A percentile compares a stretch with the other conserved stretches of the same genome.
Evolutionary conservation across 148 eudicot species (phyloP).

Genomic region (Chenopodium album): DNA sequence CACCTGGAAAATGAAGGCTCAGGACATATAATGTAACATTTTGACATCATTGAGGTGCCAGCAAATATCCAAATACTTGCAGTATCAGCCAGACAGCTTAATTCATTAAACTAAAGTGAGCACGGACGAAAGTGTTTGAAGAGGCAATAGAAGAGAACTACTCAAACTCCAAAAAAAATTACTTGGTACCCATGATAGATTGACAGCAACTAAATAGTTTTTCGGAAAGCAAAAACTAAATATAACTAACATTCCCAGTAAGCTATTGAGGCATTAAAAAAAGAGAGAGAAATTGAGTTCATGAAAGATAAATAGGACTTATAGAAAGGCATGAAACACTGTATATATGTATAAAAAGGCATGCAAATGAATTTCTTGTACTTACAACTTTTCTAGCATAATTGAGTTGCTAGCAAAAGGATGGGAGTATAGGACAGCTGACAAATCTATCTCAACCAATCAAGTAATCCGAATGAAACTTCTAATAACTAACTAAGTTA

Average conservation of each 20-base stretch:
- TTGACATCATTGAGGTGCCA: not conserved
- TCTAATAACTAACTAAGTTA: not conserved
- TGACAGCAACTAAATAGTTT: too few species aligned
- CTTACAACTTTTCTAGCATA: not conserved
- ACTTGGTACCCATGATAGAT: not conserved
- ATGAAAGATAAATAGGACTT: not conserved
- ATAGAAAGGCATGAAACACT: not conserved
- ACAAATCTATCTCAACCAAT: not conserved
- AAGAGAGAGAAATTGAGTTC: not conserved
- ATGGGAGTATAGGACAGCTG: not conserved
- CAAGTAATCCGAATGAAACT: not conserved
- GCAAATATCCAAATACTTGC: not conserved
- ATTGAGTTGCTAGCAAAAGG: not conserved
- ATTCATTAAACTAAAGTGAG: too few species aligned
- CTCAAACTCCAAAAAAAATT: not conserved
- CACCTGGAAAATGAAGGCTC: conserved; percentile 43
- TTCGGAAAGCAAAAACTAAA: too few species aligned
- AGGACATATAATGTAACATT: not conserved
- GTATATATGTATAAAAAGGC: too few species aligned
- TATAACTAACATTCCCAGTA: not conserved
- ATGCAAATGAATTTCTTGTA: too few species aligned
- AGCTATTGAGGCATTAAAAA: not conserved
- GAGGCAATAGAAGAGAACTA: too few species aligned
- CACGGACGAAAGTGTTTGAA: too few species aligned
- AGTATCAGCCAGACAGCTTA: not conserved